phyloP scores from a whole-genome alignment of 805 yeast genomes.

The Ogataea trehalophila region DNA sequence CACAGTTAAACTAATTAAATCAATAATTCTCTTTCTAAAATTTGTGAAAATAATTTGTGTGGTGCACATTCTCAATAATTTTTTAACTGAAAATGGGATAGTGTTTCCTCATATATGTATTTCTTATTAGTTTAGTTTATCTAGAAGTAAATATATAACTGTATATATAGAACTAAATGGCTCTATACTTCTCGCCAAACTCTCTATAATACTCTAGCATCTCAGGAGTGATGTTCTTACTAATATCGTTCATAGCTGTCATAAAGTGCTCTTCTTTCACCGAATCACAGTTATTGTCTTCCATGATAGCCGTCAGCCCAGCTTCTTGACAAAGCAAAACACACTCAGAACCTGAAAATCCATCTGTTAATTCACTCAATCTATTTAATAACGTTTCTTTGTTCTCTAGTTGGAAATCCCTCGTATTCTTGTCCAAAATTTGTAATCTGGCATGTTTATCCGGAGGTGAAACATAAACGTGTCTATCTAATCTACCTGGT shows the following conservation, averaged over 20 bases:
- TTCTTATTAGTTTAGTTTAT: background rate
- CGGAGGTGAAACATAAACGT: conserved; percentile 91
- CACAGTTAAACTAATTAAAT: no score
- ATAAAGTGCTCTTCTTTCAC: conserved; percentile 60
- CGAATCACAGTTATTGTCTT: conserved; percentile 45
- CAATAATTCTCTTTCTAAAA: no score
- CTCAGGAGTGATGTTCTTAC: conserved; percentile 77
- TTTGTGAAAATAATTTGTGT: no score
- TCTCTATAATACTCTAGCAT: conserved; percentile 73
- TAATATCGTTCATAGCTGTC: conserved; percentile 60
- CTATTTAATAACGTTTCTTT: conserved; percentile 39
- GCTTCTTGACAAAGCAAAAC: conserved; percentile 92
- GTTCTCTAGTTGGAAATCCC: conserved; percentile 51
- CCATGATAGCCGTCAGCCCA: conserved; percentile 91
- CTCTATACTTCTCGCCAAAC: conserved; percentile 38
- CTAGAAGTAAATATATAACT: no score
- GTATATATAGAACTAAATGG: conserved; percentile 4
- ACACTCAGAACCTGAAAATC: conserved; percentile 96
- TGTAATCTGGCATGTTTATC: conserved; percentile 74
- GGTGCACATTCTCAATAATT: no score
- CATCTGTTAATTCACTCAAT: conserved; percentile 67
- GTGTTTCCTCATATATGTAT: background rate
- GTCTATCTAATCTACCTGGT: conserved; percentile 94
- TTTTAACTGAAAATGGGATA: no score
- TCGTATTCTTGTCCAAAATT: conserved; percentile 66